phyloP scores from a whole-genome alignment of 1,139 yeast species.

The Blastobotrys petasosporus region DNA sequence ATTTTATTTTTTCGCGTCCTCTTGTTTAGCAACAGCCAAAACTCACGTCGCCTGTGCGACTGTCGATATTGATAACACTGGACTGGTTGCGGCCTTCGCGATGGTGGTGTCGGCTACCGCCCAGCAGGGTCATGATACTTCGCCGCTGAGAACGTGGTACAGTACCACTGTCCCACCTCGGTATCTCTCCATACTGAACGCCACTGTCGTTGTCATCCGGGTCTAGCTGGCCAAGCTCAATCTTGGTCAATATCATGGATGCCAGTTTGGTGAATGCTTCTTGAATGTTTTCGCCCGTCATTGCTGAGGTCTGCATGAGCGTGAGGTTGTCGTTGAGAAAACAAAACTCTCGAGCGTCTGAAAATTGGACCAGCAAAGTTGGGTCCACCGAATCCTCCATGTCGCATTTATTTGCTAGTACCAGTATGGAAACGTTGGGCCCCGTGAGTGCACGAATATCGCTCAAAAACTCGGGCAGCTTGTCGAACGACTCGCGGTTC shows the following conservation, averaged over 20 bases:
- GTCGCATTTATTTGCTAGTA: slow-evolving; percentile 48
- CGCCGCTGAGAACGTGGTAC: slow-evolving; percentile 14
- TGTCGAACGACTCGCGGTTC: slow-evolving; percentile 46
- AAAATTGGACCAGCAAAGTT: slow-evolving; percentile 29
- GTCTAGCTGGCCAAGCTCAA: slow-evolving; percentile 41
- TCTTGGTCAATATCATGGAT: slow-evolving; percentile 38
- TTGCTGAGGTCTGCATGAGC: slow-evolving; percentile 42
- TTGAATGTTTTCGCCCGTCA: slow-evolving; percentile 56
- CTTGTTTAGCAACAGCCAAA: slow-evolving; percentile 8
- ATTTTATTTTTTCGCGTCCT: neutral
- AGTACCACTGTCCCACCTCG: slow-evolving; percentile 33
- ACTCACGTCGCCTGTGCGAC: slow-evolving; percentile 1
- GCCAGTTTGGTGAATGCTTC: slow-evolving; percentile 49
- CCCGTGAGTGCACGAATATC: slow-evolving; percentile 45
- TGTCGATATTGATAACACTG: slow-evolving; percentile 2
- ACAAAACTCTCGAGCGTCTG: slow-evolving; percentile 35
- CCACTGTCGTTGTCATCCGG: slow-evolving; percentile 42
- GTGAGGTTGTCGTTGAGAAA: slow-evolving; percentile 32
- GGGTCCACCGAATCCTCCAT: slow-evolving; percentile 29
- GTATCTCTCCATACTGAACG: slow-evolving; percentile 44
- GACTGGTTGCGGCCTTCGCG: neutral
- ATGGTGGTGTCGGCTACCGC: slow-evolving; percentile 9
- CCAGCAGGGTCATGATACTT: slow-evolving; percentile 13
- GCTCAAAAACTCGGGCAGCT: slow-evolving; percentile 41
- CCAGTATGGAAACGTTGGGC: slow-evolving; percentile 38